These are phyloP conservation scores for Colletotrichum sublineola DNA, from an alignment of 2,329 filamentous ascomycete species.

Conservation along the genomic window DNA sequence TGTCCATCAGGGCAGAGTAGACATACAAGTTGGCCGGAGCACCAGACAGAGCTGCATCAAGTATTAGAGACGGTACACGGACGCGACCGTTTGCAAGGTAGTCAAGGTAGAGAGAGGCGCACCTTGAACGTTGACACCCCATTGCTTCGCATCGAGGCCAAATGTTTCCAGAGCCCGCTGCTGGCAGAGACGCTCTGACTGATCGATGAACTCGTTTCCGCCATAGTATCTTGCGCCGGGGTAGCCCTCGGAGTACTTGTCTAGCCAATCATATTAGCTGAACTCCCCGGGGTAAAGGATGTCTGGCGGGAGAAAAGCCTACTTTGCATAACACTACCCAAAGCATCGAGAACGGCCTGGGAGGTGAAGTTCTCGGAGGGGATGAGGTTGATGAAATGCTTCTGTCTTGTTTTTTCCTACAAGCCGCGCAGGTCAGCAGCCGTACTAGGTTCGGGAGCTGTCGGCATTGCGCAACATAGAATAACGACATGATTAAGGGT, in stretches of 20 bases:
- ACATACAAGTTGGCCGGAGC: conserved; percentile 86
- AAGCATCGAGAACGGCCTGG: conserved; percentile 89
- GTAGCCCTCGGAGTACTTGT: conserved; percentile 99
- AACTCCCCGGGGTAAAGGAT: background rate
- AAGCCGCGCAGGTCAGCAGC: conserved; percentile 34
- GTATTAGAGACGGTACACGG: conserved; percentile 31
- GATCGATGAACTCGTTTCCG: conserved; percentile 95
- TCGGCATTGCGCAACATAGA: background rate
- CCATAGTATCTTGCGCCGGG: conserved; percentile 97
- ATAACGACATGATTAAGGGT: background rate
- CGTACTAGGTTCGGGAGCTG: background rate
- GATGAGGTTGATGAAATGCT: conserved; percentile 98
- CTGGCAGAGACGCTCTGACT: conserved; percentile 90
- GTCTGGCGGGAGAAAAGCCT: conserved; percentile 48
- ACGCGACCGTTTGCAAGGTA: background rate
- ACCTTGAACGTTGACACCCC: conserved; percentile 93
- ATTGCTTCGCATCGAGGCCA: conserved; percentile 84
- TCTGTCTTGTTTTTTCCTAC: conserved; percentile 94
- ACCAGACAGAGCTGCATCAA: conserved; percentile 78
- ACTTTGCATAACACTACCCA: conserved; percentile 97
- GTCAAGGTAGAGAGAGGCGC: background rate
- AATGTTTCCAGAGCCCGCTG: conserved; percentile 90
- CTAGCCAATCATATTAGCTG: conserved; percentile 60
- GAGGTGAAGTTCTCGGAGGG: conserved; percentile 97
- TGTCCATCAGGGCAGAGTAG: conserved; percentile 92